Base-by-base conservation (phyloP, 2,329 filamentous ascomycete species). In the Claviceps sp. region DNA sequence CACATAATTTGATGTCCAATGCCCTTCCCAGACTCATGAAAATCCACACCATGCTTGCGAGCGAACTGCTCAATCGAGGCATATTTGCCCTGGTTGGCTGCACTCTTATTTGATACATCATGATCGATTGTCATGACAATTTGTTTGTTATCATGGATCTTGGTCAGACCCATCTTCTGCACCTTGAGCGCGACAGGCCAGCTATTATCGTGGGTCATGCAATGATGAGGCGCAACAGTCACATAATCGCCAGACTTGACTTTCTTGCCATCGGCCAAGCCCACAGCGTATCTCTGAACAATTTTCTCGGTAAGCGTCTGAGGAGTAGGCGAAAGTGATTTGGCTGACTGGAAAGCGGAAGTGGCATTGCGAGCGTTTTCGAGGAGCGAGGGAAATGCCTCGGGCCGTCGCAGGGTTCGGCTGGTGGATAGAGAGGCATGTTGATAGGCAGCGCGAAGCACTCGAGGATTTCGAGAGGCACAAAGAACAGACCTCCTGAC, bases 121-220 rank as follows among this genome's bases (percentile, higher is more conserved):
- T 95, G 90, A 61, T 95, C 89, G 2, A 95, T 69, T 0, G 87
- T 85, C 73, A 93, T 83, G 20, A 95, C 86, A 29, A 93, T 72
- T 69, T 95, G 89, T 20, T 74, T 69, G 2, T 76, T 76, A 64
- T 90, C 71, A 58, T 87, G 74, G 58, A 93, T 75, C 62, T 82
- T 79, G 36, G 82, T 79, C 1, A 86, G 86, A 4, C 87, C 87
- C 54, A 91, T 88, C 2, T 78, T 79, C 77, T 86, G 84, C 68
- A 89, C 90, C 65, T 91, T 94, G 23, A 59, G 54, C 0, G 82
- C 80, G 0, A 93, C 80, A 0, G 87, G 84, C 78, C 79, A 86
- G 2, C 81, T 82, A 63, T 93, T 94, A 66, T 93, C 86, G 69
- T 95, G 90, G 0, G 86, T 89, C 85, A 95, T 90, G 68, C 86